Base-by-base conservation (phyloP, 345 rosid species). In the Arabidopsis suecica region DNA sequence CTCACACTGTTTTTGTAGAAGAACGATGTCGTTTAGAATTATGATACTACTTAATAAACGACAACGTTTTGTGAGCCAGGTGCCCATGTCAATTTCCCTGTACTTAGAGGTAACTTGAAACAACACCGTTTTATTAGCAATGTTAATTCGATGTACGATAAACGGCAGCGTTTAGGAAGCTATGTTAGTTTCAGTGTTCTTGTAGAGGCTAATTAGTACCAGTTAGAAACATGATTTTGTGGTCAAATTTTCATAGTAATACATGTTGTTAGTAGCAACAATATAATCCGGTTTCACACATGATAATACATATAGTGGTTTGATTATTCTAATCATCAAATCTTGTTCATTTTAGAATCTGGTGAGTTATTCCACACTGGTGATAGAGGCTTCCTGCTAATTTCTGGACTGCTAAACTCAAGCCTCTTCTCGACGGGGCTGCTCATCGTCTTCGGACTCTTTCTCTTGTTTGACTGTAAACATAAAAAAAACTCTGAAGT, bases 401-500 rank as follows among this genome's bases (percentile, higher is more conserved):
- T 28, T 13, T 76, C 75, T 34, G 80, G 75, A 47, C 80, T 62
- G 72, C 76, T 71, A 28, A 77, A 65, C 61, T 77, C 80, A 22
- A 77, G 63, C 48, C 13, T 77, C 55, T 77, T 77, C 30, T 77
- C 76, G 7, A 49, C 18, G 5, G 80, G 80, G 45, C 72, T 71
- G 6, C 48, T 77, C 80, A 71, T 64, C 56, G 20, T 65, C 72
- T 77, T 77, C 3, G 72, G 72, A 58, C 77, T 65, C 61, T 71
- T 77, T 65, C 80, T 30, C 77, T 77, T 77, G 67, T 77, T 77
- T 40, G 80, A 77, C 80, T 77, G 72, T 33, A 9, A 65, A 62
- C 44, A 54, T 9, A 9, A 77, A 18, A 18, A 0, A 48, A 30
- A 56, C 44, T 25, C 10, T 18, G 2, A 55, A 56, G 34, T 45